Conservation (phyloP, 352 stramenopile species). For the Sclerospora graminicola region DNA sequence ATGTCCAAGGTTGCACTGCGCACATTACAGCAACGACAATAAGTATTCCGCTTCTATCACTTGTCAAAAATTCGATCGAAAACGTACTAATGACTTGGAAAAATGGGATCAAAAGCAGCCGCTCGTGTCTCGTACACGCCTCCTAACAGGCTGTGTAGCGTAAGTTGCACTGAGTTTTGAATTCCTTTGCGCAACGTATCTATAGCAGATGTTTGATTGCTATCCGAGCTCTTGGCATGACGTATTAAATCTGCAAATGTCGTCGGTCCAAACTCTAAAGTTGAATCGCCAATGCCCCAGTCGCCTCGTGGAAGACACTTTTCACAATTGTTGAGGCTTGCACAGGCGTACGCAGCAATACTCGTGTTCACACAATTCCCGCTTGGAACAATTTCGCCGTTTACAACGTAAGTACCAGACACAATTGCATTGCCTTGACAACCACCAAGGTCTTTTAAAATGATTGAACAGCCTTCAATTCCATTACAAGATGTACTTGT, state of each 20-base stretch:
- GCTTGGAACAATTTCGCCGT: conserved; percentile 13
- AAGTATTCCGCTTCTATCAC: not conserved
- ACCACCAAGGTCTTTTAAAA: conserved; percentile 47
- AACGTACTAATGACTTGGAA: conserved; percentile 38
- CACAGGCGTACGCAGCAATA: conserved; percentile 34
- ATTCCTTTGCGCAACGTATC: conserved; percentile 25
- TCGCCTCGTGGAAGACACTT: conserved; percentile 53
- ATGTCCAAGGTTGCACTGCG: conserved; percentile 38
- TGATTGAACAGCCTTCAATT: conserved; percentile 32
- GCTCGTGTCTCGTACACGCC: conserved; percentile 33
- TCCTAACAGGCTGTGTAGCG: conserved; percentile 29
- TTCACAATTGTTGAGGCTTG: conserved; percentile 32
- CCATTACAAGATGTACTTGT: conserved; percentile 23
- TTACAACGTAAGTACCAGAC: conserved; percentile 17
- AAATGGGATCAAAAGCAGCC: conserved; percentile 35
- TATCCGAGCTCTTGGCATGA: conserved; percentile 22
- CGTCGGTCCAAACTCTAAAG: conserved; percentile 53
- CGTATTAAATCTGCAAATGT: conserved; percentile 51
- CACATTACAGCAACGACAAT: not conserved
- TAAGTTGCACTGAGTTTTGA: conserved; percentile 31
- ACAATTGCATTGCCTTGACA: conserved; percentile 28
- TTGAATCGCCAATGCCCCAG: conserved; percentile 49
- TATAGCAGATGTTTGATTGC: conserved; percentile 11
- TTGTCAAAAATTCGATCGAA: not conserved
- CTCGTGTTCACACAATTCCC: conserved; percentile 54